A percentile compares a stretch with the other conserved stretches of the same genome.
Conservation (phyloP, 2,329 filamentous ascomycete species). For the Pseudomassariella vexata region DNA sequence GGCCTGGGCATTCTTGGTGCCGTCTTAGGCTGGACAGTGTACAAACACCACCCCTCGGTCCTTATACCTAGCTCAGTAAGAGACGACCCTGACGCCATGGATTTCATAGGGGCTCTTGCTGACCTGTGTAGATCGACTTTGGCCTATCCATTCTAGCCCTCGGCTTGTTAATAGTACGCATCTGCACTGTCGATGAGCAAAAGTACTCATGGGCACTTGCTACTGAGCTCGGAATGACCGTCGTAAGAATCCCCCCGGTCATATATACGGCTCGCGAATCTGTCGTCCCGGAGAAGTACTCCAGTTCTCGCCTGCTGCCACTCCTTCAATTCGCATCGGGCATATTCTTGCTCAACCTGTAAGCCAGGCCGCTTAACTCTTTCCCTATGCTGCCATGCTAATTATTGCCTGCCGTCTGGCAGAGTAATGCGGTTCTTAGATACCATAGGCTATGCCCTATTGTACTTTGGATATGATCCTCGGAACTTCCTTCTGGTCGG, state of each 20-base stretch:
- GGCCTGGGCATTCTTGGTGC: slow-evolving; percentile 22
- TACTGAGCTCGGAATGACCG: slow-evolving; percentile 19
- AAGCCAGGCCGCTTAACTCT: too few relatives aligned
- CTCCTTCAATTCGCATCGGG: slow-evolving; percentile 23
- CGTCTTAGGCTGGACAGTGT: slow-evolving; percentile 21
- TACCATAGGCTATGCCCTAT: slow-evolving; percentile 19
- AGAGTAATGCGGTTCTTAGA: slow-evolving; percentile 23
- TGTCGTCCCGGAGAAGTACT: too few relatives aligned
- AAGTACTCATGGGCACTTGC: slow-evolving; percentile 21
- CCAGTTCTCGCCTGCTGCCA: too few relatives aligned
- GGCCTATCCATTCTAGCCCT: slow-evolving; percentile 20
- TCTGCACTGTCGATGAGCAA: slow-evolving; percentile 17
- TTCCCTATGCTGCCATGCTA: background rate
- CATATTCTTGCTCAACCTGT: slow-evolving; percentile 24
- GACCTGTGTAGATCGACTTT: slow-evolving; percentile 20
- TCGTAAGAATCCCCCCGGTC: slow-evolving; percentile 22
- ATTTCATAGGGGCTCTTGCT: background rate
- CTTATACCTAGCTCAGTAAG: slow-evolving; percentile 22
- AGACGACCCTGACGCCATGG: too few relatives aligned
- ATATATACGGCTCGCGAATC: slow-evolving; percentile 21
- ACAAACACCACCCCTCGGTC: slow-evolving; percentile 14
- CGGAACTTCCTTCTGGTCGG: slow-evolving; percentile 19
- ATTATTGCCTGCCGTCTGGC: slow-evolving; percentile 3
- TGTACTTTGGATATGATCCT: slow-evolving; percentile 24
- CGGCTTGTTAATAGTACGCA: slow-evolving; percentile 17